phyloP scores from a whole-genome alignment of 306 rosid species.

The Cyclanthera cordifolia region DNA sequence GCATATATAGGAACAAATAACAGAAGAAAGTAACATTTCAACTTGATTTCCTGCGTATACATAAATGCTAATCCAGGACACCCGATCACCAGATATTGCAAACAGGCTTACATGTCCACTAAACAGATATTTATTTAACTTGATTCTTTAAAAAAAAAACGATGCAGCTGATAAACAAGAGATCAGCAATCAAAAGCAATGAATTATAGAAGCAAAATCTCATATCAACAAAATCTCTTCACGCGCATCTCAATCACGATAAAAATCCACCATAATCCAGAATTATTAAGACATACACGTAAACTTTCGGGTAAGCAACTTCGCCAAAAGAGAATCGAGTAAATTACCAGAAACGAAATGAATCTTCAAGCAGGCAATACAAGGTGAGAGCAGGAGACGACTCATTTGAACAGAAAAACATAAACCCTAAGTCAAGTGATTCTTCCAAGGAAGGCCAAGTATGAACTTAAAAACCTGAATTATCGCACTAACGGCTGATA shows the following conservation, averaged over 20 bases:
- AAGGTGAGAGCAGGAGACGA: neutral
- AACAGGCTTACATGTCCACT: neutral
- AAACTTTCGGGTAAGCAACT: neutral
- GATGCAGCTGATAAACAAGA: neutral
- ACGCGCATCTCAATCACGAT: neutral
- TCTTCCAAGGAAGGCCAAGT: neutral
- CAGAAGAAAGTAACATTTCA: neutral
- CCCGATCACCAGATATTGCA: neutral
- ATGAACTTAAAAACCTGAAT: neutral
- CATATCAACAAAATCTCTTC: neutral
- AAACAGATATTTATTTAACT: neutral
- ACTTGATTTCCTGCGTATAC: neutral
- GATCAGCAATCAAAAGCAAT: neutral
- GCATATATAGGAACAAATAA: neutral
- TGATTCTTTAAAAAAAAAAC: neutral
- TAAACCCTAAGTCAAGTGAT: slow-evolving; percentile 4
- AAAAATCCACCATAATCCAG: neutral
- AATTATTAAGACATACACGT: neutral
- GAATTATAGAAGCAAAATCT: neutral
- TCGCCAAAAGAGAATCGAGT: neutral
- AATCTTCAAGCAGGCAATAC: neutral
- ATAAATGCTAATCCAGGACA: neutral
- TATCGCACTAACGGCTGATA: neutral
- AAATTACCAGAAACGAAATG: neutral
- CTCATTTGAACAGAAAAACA: neutral